These are phyloP conservation scores for Paecilomyces dactylethromorphus DNA, from an alignment of 2,329 filamentous ascomycete species.

Conservation along the genomic window DNA sequence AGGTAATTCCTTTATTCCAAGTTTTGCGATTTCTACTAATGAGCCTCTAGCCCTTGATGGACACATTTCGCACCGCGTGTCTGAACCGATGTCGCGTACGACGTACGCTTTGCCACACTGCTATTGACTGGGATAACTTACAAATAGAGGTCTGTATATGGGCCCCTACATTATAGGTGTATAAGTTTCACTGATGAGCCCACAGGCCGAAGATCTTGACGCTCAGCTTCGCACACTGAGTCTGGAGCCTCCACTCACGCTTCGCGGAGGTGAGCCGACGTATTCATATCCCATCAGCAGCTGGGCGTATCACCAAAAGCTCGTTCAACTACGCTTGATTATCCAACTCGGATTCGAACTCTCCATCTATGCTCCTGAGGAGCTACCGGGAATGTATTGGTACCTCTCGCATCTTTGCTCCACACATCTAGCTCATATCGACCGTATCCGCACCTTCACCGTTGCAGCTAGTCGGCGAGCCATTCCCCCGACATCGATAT, in stretches of 20 bases:
- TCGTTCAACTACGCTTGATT: constrained; percentile 80
- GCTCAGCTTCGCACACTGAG: constrained; percentile 56
- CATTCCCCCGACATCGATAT: constrained; percentile 10
- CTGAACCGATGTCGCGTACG: constrained; percentile 86
- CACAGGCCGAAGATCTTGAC: constrained; percentile 62
- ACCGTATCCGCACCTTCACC: constrained; percentile 65
- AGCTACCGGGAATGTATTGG: constrained; percentile 85
- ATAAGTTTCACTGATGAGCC: constrained; percentile 1
- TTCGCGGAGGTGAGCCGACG: constrained; percentile 48
- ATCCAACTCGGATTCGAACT: constrained; percentile 92
- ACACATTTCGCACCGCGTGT: constrained; percentile 75
- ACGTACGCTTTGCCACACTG: constrained; percentile 78
- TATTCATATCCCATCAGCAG: constrained; percentile 71
- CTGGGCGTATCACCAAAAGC: constrained; percentile 86
- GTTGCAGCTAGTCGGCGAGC: constrained; percentile 25
- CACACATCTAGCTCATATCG: constrained; percentile 61
- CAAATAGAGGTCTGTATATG: constrained; percentile 60
- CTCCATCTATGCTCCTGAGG: constrained; percentile 78
- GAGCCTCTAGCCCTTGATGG: constrained; percentile 62
- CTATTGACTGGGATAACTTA: constrained; percentile 75
- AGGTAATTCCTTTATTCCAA: constrained; percentile 21
- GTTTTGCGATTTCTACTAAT: background rate
- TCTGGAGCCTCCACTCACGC: constrained; percentile 54
- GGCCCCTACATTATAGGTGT: background rate
- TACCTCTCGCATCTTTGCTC: constrained; percentile 70